These are phyloP conservation scores for Trypanosoma avium DNA, from an alignment of 208 protist species.

Conservation along the genomic window DNA sequence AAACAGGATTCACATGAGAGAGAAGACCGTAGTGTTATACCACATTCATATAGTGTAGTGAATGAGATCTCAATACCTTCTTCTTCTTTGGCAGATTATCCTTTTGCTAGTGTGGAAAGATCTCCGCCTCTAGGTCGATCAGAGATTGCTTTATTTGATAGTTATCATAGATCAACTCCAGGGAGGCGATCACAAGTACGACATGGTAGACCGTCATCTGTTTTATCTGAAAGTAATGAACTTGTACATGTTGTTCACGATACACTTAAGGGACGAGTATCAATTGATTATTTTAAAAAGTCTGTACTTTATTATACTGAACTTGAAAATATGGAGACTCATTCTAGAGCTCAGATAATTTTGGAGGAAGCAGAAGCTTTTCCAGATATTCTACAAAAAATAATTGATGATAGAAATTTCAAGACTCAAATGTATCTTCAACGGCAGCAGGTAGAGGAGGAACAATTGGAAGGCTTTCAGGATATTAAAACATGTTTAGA, in stretches of 20 bases:
- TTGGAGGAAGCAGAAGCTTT: conserved; percentile 4
- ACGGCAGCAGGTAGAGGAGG: conserved; percentile 4
- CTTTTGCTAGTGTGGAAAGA: too few relatives aligned
- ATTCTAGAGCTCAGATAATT: background rate
- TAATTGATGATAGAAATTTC: background rate
- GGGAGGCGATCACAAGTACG: conserved; percentile 3
- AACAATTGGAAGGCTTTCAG: conserved; percentile 16
- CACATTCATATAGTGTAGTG: too few relatives aligned
- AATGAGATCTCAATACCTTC: too few relatives aligned
- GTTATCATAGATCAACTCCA: too few relatives aligned
- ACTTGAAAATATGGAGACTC: background rate
- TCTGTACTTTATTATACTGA: background rate
- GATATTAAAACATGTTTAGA: conserved; percentile 28
- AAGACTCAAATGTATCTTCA: background rate
- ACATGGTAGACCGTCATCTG: background rate
- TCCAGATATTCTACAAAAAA: conserved; percentile 5
- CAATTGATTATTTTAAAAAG: background rate
- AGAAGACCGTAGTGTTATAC: too few relatives aligned
- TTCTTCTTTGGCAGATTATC: too few relatives aligned
- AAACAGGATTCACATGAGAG: too few relatives aligned
- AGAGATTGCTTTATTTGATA: too few relatives aligned
- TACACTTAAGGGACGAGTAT: conserved; percentile 2
- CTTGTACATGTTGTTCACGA: conserved; percentile 1
- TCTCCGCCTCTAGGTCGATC: too few relatives aligned
- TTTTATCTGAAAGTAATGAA: background rate